Percentiles rank a stretch among this genome's conserved stretches.
phyloP scores from a whole-genome alignment of 148 eudicot genomes.

The Polygonum aviculare region DNA sequence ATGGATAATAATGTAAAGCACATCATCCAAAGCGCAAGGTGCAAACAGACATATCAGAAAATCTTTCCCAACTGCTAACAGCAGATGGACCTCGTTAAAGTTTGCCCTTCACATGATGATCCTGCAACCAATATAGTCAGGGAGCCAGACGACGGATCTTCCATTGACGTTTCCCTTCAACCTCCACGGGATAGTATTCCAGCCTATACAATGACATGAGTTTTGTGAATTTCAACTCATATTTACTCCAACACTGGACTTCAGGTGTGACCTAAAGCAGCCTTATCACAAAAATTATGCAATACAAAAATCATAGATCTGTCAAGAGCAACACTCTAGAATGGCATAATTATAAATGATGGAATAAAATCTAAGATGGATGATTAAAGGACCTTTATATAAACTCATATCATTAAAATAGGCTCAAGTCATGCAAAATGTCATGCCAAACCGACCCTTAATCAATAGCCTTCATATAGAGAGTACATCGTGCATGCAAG shows the following conservation, averaged over 20 bases:
- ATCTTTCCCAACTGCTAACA: not conserved
- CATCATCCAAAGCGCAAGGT: not conserved
- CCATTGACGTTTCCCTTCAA: slow-evolving; percentile 49
- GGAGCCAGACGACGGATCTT: slow-evolving; percentile 75
- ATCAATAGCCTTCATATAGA: not conserved
- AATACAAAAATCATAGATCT: not conserved
- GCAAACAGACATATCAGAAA: not conserved
- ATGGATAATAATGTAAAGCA: not conserved
- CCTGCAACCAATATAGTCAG: slow-evolving; percentile 37
- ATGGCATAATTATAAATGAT: not conserved
- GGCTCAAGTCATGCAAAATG: not conserved
- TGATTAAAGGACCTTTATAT: not conserved
- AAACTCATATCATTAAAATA: not conserved
- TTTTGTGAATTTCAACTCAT: not conserved
- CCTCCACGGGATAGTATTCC: slow-evolving; percentile 40
- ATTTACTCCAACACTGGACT: not conserved
- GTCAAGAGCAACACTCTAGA: not conserved
- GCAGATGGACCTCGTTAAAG: not conserved
- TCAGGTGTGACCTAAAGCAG: not conserved
- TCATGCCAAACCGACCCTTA: not conserved
- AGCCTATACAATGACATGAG: slow-evolving; percentile 32
- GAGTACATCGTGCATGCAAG: not conserved
- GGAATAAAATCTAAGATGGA: not conserved
- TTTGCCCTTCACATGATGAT: slow-evolving; percentile 31
- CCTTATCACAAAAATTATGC: not conserved